phyloP scores from a whole-genome alignment of 257 asterid genomes.

The Solanum sejunctum region DNA sequence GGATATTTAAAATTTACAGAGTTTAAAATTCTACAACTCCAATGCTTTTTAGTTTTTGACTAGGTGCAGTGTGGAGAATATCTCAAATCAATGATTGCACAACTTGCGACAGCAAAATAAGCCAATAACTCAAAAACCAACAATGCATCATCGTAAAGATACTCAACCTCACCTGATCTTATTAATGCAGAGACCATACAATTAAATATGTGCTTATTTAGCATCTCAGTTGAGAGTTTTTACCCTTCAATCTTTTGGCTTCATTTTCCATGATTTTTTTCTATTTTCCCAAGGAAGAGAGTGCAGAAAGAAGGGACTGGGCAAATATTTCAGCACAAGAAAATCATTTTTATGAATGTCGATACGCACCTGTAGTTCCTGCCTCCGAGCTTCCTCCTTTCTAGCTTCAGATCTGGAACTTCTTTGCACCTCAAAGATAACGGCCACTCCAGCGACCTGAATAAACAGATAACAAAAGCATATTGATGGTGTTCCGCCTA shows the following conservation, averaged over 20 bases:
- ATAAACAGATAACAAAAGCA: neutral
- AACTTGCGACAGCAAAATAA: neutral
- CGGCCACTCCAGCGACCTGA: slow-evolving; percentile 70
- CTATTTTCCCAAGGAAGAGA: neutral
- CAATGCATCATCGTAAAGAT: neutral
- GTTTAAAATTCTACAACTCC: neutral
- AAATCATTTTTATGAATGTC: neutral
- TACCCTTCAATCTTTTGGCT: neutral
- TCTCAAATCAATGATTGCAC: neutral
- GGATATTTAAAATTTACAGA: neutral
- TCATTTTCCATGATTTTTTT: neutral
- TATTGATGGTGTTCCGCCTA: neutral
- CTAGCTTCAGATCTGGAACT: slow-evolving; percentile 76
- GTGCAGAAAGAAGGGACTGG: neutral
- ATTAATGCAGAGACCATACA: neutral
- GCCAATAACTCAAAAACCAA: neutral
- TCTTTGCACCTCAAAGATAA: slow-evolving; percentile 74
- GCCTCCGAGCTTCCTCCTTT: slow-evolving; percentile 62
- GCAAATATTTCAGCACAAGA: neutral
- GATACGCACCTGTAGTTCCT: slow-evolving; percentile 49
- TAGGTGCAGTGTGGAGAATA: neutral
- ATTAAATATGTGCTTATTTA: neutral
- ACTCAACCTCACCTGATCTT: neutral
- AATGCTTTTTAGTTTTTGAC: neutral
- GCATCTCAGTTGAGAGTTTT: neutral